A percentile compares a stretch with the other conserved stretches of the same genome.
phyloP scores from a whole-genome alignment of 129 eudicot species.

The Flaveria brownii region DNA sequence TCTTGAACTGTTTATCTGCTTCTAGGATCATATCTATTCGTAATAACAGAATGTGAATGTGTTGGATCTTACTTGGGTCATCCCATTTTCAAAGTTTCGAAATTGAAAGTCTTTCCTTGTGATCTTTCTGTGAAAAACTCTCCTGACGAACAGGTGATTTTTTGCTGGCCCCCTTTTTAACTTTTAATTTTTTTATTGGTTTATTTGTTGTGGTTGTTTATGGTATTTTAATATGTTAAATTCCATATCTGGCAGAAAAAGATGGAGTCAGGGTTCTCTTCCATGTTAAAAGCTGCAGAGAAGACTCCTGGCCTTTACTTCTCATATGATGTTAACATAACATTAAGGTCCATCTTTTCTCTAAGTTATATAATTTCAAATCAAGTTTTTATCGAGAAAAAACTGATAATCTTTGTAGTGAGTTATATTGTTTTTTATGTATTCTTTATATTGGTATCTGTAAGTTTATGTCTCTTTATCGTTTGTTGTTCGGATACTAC shows the following conservation, averaged over 20 bases:
- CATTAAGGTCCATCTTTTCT: conserved; percentile 64
- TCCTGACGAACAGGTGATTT: conserved; percentile 72
- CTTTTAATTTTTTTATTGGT: not conserved
- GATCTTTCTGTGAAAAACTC: conserved; percentile 72
- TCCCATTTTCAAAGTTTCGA: conserved; percentile 82
- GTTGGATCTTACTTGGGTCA: conserved; percentile 87
- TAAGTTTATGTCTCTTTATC: not conserved
- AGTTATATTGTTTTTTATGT: not conserved
- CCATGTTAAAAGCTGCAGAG: conserved; percentile 74
- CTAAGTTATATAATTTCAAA: not conserved
- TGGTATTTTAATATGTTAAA: conserved; percentile 4
- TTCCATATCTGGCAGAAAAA: conserved; percentile 56
- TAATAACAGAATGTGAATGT: conserved; percentile 72
- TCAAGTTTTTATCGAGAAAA: not conserved
- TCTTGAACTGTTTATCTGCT: conserved; percentile 9
- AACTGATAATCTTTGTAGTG: conserved; percentile 7
- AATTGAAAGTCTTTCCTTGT: conserved; percentile 81
- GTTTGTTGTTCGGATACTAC: conserved; percentile 6
- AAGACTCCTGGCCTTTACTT: conserved; percentile 77
- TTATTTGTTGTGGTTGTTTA: not conserved
- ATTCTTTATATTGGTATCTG: not conserved
- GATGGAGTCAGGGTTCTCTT: conserved; percentile 79
- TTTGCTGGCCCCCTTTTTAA: not conserved
- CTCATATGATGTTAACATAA: conserved; percentile 92
- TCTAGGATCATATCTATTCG: conserved; percentile 79